phyloP scores from a whole-genome alignment of 306 rosid genomes.

The Styphnolobium japonicum region DNA sequence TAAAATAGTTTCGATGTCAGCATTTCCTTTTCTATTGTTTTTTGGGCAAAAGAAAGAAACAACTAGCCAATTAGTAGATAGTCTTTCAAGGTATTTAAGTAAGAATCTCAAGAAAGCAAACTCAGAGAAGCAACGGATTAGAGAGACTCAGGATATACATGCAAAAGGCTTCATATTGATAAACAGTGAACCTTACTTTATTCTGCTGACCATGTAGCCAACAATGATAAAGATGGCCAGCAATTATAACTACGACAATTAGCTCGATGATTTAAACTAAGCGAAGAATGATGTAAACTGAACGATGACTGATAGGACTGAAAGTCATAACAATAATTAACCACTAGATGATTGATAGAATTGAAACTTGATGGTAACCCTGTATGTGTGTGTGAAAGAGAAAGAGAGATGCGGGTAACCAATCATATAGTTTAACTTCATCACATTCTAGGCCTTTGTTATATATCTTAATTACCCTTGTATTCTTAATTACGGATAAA shows the following conservation, averaged over 20 bases:
- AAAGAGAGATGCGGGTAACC: background rate
- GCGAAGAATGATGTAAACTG: conserved; percentile 25
- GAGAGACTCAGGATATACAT: background rate
- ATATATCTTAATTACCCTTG: background rate
- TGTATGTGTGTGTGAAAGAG: background rate
- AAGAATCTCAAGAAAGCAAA: background rate
- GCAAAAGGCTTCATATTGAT: background rate
- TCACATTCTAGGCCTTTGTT: background rate
- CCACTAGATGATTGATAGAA: conserved; percentile 12
- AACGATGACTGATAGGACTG: conserved; percentile 16
- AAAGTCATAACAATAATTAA: conserved; percentile 20
- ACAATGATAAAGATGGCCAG: conserved; percentile 33
- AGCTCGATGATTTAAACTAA: conserved; percentile 13
- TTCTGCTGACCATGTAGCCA: conserved; percentile 25
- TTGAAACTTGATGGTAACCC: conserved; percentile 9
- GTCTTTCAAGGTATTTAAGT: background rate
- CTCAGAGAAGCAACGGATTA: background rate
- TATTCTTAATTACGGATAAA: background rate
- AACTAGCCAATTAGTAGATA: background rate
- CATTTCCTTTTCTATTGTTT: background rate
- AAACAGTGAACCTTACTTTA: conserved; percentile 21
- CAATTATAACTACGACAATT: conserved; percentile 26
- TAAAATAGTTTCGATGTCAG: background rate
- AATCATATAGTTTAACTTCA: background rate
- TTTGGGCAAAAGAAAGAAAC: conserved; percentile 9